Percentiles rank a stretch among this genome's conserved stretches.
phyloP scores from a whole-genome alignment of 2,329 filamentous ascomycete species.

The Ascosphaera aggregata region DNA sequence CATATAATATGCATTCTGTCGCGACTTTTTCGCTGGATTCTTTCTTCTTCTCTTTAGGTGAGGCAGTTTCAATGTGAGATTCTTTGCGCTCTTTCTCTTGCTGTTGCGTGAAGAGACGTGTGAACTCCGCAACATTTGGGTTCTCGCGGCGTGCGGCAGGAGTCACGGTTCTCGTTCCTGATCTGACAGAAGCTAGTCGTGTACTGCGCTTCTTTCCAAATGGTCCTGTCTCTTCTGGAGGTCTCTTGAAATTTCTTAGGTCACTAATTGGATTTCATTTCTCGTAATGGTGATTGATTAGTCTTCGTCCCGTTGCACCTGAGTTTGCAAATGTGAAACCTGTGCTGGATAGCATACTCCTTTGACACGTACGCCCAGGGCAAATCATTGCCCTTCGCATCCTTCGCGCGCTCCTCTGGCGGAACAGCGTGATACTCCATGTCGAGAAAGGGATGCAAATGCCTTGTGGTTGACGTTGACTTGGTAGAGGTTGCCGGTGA shows the following conservation, averaged over 20 bases:
- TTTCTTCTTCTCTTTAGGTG: constrained; percentile 4
- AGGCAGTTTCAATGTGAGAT: constrained; percentile 1
- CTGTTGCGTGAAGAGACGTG: constrained; percentile 21
- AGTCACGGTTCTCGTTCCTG: constrained; percentile 14
- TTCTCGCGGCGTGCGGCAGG: constrained; percentile 34
- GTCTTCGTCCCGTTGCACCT: constrained; percentile 3
- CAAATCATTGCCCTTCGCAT: constrained; percentile 32
- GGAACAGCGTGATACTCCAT: constrained; percentile 46
- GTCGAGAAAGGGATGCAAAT: constrained; percentile 1
- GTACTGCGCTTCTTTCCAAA: constrained; percentile 31
- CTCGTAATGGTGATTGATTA: too few relatives aligned
- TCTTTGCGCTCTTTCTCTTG: constrained; percentile 8
- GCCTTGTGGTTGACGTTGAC: background rate
- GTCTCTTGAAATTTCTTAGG: constrained; percentile 25
- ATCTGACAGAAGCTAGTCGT: constrained; percentile 20
- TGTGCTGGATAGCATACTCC: constrained; percentile 24
- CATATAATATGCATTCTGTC: constrained; percentile 66
- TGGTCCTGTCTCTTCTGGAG: constrained; percentile 36
- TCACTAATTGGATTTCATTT: constrained; percentile 16
- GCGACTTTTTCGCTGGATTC: constrained; percentile 25
- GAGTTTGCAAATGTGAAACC: constrained; percentile 1
- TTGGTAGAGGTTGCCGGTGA: too few relatives aligned
- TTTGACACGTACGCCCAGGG: constrained; percentile 41
- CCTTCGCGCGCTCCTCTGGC: constrained; percentile 35
- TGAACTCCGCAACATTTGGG: constrained; percentile 24